These are phyloP conservation scores for Powellomyces hirtus DNA, from an alignment of 192 early-diverging fungal genomes.

Conservation along the genomic window DNA sequence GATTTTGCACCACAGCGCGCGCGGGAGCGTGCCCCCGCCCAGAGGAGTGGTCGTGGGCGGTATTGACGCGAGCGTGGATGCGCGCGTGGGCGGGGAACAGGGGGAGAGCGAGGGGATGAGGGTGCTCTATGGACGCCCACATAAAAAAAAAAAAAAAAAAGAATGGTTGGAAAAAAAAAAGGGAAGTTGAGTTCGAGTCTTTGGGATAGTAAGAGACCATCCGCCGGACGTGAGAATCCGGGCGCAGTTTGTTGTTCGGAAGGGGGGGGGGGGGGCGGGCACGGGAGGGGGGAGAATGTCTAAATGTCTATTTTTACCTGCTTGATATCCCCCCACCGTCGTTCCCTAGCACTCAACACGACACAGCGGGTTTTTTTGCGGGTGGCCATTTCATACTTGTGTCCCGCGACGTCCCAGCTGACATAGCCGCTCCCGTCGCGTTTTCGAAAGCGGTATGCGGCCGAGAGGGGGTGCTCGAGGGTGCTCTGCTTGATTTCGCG, in stretches of 20 bases:
- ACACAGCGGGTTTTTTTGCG: conserved; percentile 58
- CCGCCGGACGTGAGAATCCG: too few relatives aligned
- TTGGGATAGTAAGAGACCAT: too few relatives aligned
- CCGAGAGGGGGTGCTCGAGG: conserved; percentile 43
- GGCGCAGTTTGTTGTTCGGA: not conserved
- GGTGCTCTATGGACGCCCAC: too few relatives aligned
- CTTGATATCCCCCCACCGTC: not conserved
- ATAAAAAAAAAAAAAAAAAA: too few relatives aligned
- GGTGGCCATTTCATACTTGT: conserved; percentile 50
- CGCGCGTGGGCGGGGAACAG: too few relatives aligned
- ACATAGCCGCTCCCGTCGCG: conserved; percentile 43
- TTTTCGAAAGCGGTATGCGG: conserved; percentile 60
- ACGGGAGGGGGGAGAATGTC: not conserved
- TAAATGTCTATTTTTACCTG: too few relatives aligned
- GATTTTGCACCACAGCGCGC: conserved; percentile 54
- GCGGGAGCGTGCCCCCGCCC: too few relatives aligned
- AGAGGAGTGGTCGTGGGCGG: too few relatives aligned
- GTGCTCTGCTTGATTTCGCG: conserved; percentile 56
- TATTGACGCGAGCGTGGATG: too few relatives aligned
- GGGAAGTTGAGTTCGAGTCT: too few relatives aligned
- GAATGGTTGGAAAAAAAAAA: too few relatives aligned
- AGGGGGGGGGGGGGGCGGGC: not conserved
- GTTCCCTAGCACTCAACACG: conserved; percentile 48
- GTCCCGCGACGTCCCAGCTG: conserved; percentile 58
- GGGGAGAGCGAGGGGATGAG: conserved; percentile 34